Conservation (phyloP, 1,284 basidiomycete species). For the Sporisorium graminicola region DNA sequence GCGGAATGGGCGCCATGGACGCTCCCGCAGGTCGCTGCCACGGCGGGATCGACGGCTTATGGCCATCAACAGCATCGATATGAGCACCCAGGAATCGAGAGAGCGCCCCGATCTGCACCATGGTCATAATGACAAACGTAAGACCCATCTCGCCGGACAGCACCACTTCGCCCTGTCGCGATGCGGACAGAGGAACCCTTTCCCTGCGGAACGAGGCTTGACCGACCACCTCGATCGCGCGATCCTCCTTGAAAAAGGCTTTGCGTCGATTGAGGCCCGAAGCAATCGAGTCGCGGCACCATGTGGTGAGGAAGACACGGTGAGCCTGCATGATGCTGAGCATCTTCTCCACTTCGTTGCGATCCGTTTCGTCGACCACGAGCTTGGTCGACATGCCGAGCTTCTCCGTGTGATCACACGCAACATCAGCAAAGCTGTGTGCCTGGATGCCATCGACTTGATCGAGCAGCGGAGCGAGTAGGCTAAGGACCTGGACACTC, state of each 20-base stretch:
- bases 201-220: constrained; percentile 43
- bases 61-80: constrained; percentile 43
- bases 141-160: constrained; percentile 64
- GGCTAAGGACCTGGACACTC: constrained; percentile 46
- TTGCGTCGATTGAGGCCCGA: constrained; percentile 48
- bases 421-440: constrained; percentile 26
- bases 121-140: constrained; percentile 61
- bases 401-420: constrained; percentile 33
- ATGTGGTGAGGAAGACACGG: constrained; percentile 53
- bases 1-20: constrained; percentile 30
- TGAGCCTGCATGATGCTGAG: constrained; percentile 55
- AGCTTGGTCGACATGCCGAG: constrained; percentile 45
- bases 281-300: constrained; percentile 56
- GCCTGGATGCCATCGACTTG: constrained; percentile 39
- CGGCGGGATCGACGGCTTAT: constrained; percentile 36
- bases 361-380: constrained; percentile 44
- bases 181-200: constrained; percentile 6
- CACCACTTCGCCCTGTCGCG: constrained; percentile 35
- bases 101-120: constrained; percentile 63
- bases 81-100: constrained; percentile 58
- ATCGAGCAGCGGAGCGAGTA: constrained; percentile 61
- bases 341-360: constrained; percentile 44
- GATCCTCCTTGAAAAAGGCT: constrained; percentile 50
- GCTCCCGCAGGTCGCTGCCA: constrained; percentile 39
- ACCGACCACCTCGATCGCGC: constrained; percentile 53